phyloP scores from a whole-genome alignment of 1,284 basidiomycete species.

The Hortiboletus rubellus region DNA sequence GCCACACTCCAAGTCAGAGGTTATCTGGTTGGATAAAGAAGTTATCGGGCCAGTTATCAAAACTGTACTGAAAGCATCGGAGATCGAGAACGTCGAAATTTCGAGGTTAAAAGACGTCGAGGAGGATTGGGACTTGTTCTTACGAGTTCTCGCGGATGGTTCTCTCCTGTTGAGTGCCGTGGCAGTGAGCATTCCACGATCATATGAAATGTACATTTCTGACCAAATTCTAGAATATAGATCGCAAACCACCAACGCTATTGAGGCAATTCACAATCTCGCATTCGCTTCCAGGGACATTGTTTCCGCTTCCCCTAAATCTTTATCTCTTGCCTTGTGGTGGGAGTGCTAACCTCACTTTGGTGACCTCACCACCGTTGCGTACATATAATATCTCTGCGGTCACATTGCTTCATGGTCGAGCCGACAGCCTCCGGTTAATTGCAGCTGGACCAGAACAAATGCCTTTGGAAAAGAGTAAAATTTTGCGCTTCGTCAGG shows the following conservation, averaged over 20 bases:
- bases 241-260: conserved; percentile 85
- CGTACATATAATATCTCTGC: conserved; percentile 56
- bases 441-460: conserved; percentile 41
- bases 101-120: conserved; percentile 57
- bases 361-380: conserved; percentile 62
- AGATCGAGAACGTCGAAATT: conserved; percentile 40
- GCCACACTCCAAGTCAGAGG: conserved; percentile 43
- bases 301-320: conserved; percentile 48
- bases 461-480: conserved; percentile 47
- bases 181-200: conserved; percentile 50
- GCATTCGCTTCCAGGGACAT: conserved; percentile 51
- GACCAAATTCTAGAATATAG: conserved; percentile 66
- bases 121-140: conserved; percentile 78
- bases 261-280: conserved; percentile 75
- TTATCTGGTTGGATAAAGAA: conserved; percentile 66
- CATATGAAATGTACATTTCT: conserved; percentile 5
- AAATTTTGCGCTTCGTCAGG: conserved; percentile 62
- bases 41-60: conserved; percentile 53
- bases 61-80: conserved; percentile 34
- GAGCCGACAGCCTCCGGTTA: conserved; percentile 49
- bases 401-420: conserved; percentile 60
- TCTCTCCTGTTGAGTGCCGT: conserved; percentile 71
- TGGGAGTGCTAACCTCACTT: conserved; percentile 46
- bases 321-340: conserved; percentile 56
- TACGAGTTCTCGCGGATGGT: conserved; percentile 71